Percentiles rank a stretch among this genome's conserved stretches.
phyloP scores from a whole-genome alignment of 495 filamentous ascomycete species.

The Aspergillus ellipticus region DNA sequence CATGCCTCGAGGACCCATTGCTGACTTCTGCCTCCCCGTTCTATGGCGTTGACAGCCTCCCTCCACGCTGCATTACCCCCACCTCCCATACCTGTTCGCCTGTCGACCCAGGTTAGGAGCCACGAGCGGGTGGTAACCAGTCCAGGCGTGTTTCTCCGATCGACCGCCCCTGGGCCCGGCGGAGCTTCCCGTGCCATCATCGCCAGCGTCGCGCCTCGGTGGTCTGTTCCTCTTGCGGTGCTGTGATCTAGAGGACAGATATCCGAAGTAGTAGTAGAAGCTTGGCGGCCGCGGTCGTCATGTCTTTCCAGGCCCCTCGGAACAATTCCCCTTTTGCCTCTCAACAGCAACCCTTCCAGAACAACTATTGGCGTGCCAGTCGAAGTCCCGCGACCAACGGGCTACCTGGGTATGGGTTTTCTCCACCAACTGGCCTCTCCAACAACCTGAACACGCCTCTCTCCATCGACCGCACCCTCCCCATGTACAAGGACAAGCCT shows the following conservation, averaged over 20 bases:
- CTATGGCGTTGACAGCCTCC: too few species aligned
- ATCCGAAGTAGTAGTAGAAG: not conserved
- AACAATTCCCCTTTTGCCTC: constrained; percentile 72
- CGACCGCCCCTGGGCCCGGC: too few species aligned
- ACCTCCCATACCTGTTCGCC: too few species aligned
- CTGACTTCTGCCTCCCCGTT: too few species aligned
- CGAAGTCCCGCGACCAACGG: constrained; percentile 33
- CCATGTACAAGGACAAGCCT: constrained; percentile 99
- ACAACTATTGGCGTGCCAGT: constrained; percentile 62
- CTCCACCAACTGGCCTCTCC: constrained; percentile 30
- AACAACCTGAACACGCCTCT: constrained; percentile 52
- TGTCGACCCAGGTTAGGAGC: too few species aligned
- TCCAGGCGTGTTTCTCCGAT: too few species aligned
- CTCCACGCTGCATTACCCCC: too few species aligned
- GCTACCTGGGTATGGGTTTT: constrained; percentile 40
- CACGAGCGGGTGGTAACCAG: too few species aligned
- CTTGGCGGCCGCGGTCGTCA: constrained; percentile 5
- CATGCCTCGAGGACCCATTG: too few species aligned
- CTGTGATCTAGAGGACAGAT: constrained; percentile 6
- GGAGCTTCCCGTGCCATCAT: too few species aligned
- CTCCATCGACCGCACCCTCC: constrained; percentile 58
- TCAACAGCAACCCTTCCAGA: constrained; percentile 65
- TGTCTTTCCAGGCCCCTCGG: constrained; percentile 42
- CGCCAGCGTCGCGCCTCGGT: not conserved
- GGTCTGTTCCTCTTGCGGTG: not conserved